Conservation (phyloP, 2,329 filamentous ascomycete genomes). For the Cladosporium austrohemisphaericum region DNA sequence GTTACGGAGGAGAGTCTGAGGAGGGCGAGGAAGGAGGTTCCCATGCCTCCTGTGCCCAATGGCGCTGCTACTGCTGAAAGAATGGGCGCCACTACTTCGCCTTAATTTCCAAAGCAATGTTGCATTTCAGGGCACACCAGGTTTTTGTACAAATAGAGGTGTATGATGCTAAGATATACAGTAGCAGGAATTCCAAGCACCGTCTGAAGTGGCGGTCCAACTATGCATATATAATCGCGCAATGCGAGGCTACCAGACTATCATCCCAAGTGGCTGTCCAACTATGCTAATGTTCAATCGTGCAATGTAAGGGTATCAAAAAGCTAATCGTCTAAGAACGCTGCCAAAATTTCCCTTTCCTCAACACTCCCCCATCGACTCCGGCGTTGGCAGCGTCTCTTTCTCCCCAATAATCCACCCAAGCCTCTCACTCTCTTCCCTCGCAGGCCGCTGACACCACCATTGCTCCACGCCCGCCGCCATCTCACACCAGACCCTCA, state of each 20-base stretch:
- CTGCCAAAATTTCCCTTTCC: too few species aligned
- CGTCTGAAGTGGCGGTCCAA: too few species aligned
- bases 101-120: neutral
- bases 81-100: constrained; percentile 25
- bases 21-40: constrained; percentile 52
- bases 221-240: too few species aligned
- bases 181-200: too few species aligned
- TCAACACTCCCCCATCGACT: constrained; percentile 13
- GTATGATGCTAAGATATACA: constrained; percentile 6
- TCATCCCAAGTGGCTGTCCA: too few species aligned
- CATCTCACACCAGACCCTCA: constrained; percentile 7
- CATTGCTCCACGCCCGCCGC: constrained; percentile 9
- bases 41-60: constrained; percentile 26
- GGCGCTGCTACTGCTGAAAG: constrained; percentile 26
- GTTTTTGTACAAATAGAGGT: constrained; percentile 13
- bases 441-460: constrained; percentile 13
- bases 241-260: too few species aligned
- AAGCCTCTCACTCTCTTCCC: constrained; percentile 5
- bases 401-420: neutral
- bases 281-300: too few species aligned
- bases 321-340: too few species aligned
- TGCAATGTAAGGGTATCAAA: too few species aligned
- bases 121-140: neutral
- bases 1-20: constrained; percentile 80
- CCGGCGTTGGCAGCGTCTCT: constrained; percentile 1